Evolutionary conservation across 179 eudicot genomes (phyloP), one percentile per base, ranked within the genome.

Genomic region (Spinacia oleracea): DNA sequence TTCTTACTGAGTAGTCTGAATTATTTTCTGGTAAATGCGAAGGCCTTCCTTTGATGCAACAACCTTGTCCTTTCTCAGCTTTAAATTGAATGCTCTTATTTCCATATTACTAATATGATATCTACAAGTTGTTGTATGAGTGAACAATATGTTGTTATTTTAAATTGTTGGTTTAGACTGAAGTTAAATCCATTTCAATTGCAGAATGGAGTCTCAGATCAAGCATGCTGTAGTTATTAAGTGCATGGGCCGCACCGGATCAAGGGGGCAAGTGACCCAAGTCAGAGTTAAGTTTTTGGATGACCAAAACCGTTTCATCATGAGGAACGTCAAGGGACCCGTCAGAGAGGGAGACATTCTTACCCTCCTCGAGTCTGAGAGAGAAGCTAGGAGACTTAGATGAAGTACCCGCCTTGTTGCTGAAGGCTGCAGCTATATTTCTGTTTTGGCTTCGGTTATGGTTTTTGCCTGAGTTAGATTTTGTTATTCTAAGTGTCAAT

Each of bases 241-340:
- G 62, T 50, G 75, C 73, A 74, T 79, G 72, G 82, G 82, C 29
- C 78, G 82, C 38, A 79, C 82, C 38, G 82, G 82, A 11, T 79
- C 82, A 53, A 79, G 82, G 78, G 82, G 82, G 73, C 82, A 79
- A 20, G 82, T 79, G 29, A 79, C 82, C 1, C 82, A 79, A 66
- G 82, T 79, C 23, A 73, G 82, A 55, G 82, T 79, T 1, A 79
- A 79, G 73, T 79, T 79, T 31, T 38, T 74, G 58, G 82, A 79
- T 29, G 82, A 79, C 73, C 78, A 64, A 56, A 79, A 79, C 68
- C 82, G 82, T 73, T 79, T 79, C 43, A 79, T 79, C 73, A 79
- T 79, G 82, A 79, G 82, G 82, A 79, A 79, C 9, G 82, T 79
- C 18, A 79, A 79, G 73, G 82, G 82, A 65, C 82, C 82, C 0